Percentiles rank a stretch among this genome's conserved stretches.
Evolutionary conservation across 1,139 yeast genomes (phyloP).

Genomic region (Protomyces macrosporus): DNA sequence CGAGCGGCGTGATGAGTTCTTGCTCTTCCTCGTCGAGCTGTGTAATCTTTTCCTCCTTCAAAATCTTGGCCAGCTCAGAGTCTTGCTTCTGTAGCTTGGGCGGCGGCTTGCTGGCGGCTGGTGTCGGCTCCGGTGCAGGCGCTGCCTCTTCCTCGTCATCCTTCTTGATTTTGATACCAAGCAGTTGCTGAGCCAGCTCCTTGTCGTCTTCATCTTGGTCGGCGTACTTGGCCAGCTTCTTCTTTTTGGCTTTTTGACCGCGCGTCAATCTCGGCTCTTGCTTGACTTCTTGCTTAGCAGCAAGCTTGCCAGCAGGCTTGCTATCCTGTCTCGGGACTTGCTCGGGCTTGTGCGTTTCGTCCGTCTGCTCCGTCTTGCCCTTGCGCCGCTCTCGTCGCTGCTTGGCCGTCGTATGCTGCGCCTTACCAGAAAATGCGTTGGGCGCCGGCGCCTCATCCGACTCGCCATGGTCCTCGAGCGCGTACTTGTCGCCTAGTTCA

Average conservation of each 20-base stretch:
- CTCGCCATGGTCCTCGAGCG: conserved; percentile 20
- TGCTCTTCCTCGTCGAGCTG: conserved; percentile 37
- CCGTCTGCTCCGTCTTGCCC: neutral
- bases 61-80: conserved; percentile 29
- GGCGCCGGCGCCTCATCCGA: neutral
- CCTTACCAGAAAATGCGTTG: conserved; percentile 9
- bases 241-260: conserved; percentile 78
- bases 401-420: conserved; percentile 23
- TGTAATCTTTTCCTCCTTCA: conserved; percentile 37
- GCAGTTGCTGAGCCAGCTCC: conserved; percentile 61
- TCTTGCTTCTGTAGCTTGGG: conserved; percentile 31
- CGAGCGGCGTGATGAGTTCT: conserved; percentile 35
- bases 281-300: neutral
- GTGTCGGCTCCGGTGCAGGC: conserved; percentile 41
- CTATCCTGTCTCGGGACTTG: conserved; percentile 25
- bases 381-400: conserved; percentile 24
- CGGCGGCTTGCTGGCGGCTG: conserved; percentile 31
- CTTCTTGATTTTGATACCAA: conserved; percentile 67
- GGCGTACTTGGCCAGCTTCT: conserved; percentile 80
- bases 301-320: neutral
- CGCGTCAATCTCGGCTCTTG: conserved; percentile 45
- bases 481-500: conserved; percentile 14
- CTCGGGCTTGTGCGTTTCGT: neutral
- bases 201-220: conserved; percentile 91
- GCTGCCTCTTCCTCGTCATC: conserved; percentile 48